phyloP scores from a whole-genome alignment of 768 basidiomycete genomes.

The Leccinum arenicola region DNA sequence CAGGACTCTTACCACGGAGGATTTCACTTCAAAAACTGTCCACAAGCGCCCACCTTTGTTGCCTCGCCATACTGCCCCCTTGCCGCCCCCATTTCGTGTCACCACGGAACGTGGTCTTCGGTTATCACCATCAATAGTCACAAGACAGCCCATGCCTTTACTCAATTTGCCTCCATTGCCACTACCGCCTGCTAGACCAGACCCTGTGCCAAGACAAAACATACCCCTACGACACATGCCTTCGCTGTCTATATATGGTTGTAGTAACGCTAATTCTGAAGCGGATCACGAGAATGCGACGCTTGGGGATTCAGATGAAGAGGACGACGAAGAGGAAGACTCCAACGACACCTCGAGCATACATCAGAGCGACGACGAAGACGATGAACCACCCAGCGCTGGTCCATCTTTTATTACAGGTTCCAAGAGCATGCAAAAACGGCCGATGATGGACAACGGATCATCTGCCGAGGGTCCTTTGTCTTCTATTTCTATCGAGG shows the following conservation, averaged over 20 bases:
- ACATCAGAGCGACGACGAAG: conserved; percentile 39
- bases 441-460: conserved; percentile 2
- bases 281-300: conserved; percentile 21
- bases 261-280: conserved; percentile 20
- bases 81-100: conserved; percentile 22
- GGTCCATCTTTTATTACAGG: conserved; percentile 12
- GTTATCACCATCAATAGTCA: conserved; percentile 43
- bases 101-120: conserved; percentile 38
- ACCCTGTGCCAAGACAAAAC: conserved; percentile 13
- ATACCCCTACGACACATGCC: conserved; percentile 52
- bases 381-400: conserved; percentile 27
- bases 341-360: conserved; percentile 33
- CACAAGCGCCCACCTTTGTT: conserved; percentile 7
- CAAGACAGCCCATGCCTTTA: conserved; percentile 46
- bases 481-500: conserved; percentile 3
- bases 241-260: conserved; percentile 43
- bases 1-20: not conserved
- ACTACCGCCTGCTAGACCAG: conserved; percentile 20
- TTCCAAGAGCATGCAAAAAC: conserved; percentile 13
- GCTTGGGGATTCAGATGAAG: conserved; percentile 33
- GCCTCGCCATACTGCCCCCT: conserved; percentile 12
- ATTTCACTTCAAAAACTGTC: conserved; percentile 1
- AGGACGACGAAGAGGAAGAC: conserved; percentile 34
- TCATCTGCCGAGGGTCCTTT: not conserved
- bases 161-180: conserved; percentile 50